phyloP scores from a whole-genome alignment of 257 asterid genomes.

The Pogostemon cablin region DNA sequence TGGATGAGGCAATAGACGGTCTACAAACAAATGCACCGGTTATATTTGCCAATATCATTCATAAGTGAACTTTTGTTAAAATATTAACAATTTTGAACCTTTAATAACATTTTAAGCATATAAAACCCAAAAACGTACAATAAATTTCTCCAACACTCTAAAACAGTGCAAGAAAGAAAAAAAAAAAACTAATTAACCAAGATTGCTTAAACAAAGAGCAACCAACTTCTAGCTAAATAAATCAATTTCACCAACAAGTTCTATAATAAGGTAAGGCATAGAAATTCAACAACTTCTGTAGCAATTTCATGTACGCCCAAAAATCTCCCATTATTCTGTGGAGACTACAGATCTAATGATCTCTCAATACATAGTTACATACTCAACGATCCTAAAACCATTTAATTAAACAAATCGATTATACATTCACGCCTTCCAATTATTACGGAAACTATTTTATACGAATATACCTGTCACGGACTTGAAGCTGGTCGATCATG shows the following conservation, averaged over 20 bases:
- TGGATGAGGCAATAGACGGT: background rate
- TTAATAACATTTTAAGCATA: background rate
- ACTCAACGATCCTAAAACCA: background rate
- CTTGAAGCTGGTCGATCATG: slow-evolving; percentile 77
- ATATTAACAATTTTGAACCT: background rate
- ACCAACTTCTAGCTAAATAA: background rate
- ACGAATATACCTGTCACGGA: slow-evolving; percentile 61
- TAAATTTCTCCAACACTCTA: background rate
- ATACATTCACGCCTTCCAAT: background rate
- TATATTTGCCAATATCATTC: background rate
- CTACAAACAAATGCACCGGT: background rate
- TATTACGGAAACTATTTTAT: background rate
- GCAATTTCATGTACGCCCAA: background rate
- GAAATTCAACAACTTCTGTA: background rate
- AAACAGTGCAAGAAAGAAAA: background rate
- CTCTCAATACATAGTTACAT: background rate
- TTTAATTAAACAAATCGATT: background rate
- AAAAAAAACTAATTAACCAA: background rate
- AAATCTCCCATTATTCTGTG: background rate
- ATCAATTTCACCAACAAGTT: background rate
- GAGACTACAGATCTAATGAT: background rate
- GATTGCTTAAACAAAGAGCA: background rate
- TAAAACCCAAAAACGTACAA: background rate
- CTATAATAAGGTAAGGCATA: background rate
- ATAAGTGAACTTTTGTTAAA: background rate